These are phyloP conservation scores for Cubamyces sp. DNA, from an alignment of 768 basidiomycete species.

Conservation along the genomic window DNA sequence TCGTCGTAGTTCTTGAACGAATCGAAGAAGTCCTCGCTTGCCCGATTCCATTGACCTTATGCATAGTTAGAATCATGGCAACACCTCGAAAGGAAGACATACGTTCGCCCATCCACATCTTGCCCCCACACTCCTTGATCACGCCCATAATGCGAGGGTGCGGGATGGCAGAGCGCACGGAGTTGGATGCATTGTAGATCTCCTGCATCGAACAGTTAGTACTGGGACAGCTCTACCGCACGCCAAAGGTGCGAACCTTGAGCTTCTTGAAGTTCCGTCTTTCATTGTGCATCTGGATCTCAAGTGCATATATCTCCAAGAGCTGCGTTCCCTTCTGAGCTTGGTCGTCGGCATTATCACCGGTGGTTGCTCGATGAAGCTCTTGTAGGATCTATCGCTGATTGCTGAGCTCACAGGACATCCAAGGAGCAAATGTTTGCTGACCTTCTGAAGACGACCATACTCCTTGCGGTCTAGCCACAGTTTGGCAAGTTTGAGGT, in stretches of 20 bases:
- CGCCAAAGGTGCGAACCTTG: conserved; percentile 59
- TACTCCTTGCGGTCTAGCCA: conserved; percentile 98
- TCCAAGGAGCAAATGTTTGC: background rate
- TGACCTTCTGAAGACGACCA: conserved; percentile 76
- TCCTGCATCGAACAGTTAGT: conserved; percentile 55
- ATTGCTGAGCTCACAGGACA: no score
- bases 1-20: conserved; percentile 99
- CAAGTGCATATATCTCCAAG: conserved; percentile 95
- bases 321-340: conserved; percentile 95
- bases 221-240: background rate
- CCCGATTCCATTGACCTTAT: conserved; percentile 89
- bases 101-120: conserved; percentile 99
- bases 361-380: conserved; percentile 66
- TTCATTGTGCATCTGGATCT: conserved; percentile 99
- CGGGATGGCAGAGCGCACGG: conserved; percentile 93
- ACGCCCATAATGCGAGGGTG: conserved; percentile 99
- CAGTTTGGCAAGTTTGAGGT: conserved; percentile 94
- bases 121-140: conserved; percentile 98
- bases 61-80: conserved; percentile 1
- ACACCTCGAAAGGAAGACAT: conserved; percentile 32
- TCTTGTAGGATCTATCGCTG: conserved; percentile 70
- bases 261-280: conserved; percentile 94
- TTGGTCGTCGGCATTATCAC: conserved; percentile 74
- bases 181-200: conserved; percentile 94
- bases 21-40: conserved; percentile 98